Evolutionary conservation across 73 alveolate species (phyloP).

Genomic region (Effrenium voratum): DNA sequence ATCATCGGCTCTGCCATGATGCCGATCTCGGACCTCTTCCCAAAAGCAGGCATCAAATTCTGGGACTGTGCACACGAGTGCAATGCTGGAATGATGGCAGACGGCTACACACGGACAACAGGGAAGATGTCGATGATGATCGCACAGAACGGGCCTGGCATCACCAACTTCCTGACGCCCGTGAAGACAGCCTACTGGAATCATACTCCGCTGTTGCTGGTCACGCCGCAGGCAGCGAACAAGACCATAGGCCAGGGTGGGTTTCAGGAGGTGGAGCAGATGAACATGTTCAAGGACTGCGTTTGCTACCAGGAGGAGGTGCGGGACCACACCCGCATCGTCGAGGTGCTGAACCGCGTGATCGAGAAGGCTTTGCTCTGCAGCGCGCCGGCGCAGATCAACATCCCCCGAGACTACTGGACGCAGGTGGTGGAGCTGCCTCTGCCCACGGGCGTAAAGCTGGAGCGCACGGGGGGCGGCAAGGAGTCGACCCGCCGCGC

Average conservation of each 20-base stretch:
- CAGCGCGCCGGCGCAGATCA: constrained; percentile 88
- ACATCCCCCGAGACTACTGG: constrained; percentile 89
- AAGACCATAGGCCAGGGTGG: constrained; percentile 85
- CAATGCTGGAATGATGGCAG: constrained; percentile 83
- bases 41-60: constrained; percentile 72
- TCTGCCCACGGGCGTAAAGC: constrained; percentile 75
- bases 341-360: constrained; percentile 64
- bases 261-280: constrained; percentile 79
- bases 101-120: constrained; percentile 57
- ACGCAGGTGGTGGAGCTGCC: constrained; percentile 91
- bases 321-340: constrained; percentile 64
- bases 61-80: constrained; percentile 81
- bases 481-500: constrained; percentile 20
- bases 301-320: constrained; percentile 86
- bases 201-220: constrained; percentile 59
- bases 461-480: constrained; percentile 79
- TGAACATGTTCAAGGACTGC: constrained; percentile 75
- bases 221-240: constrained; percentile 83
- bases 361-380: constrained; percentile 77
- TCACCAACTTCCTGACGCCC: constrained; percentile 81
- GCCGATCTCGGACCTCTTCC: constrained; percentile 77
- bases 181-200: constrained; percentile 86
- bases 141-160: constrained; percentile 82
- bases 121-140: constrained; percentile 84
- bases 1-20: constrained; percentile 76